Base-by-base conservation (phyloP, 2,329 filamentous ascomycete genomes). In the Microsporum ferrugineum region DNA sequence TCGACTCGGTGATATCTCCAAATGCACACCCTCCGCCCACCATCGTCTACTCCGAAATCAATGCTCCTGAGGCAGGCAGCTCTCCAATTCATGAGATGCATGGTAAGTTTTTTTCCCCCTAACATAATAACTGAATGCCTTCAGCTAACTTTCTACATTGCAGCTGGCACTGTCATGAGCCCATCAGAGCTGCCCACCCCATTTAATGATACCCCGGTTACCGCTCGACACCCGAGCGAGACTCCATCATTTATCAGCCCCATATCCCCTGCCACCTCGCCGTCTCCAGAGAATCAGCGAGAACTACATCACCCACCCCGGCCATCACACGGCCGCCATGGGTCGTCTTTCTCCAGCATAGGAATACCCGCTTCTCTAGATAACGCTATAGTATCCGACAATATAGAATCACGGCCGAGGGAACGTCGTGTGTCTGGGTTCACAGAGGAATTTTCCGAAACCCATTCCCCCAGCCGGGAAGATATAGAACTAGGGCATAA, bases 11-110 rank as follows among this genome's bases (percentile, higher is more conserved):
- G 2, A 17, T 41, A 3, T 57, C 63, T 27, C 49, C 64, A 12
- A 43, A 43, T n/a, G 17, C 14, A 65, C 67, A n/a, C 45, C 58
- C 7, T 60, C 62, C 34, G 17, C 57, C 63, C 10, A 56, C 60
- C 6, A 51, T 60, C 34, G 53, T 64, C 10, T 60, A 62, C 51
- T 60, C 60, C 6, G 61, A 61, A 56, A 34, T 60, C 56, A 56
- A 62, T 63, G 34, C 65, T 59, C 17, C 58, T n/a, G 71, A 73
- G 60, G 66, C 68, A 17, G 67, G 53, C 3, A 68, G 67, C 14
- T 61, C 41, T 5, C 65, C 68, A 31, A 65, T 74, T 3, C 66
- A 71, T 60, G 72, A 74, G 60, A 66, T 73, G 67, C 65, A 65
- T 51, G 71, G 70, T 72, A 66, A 53, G 65, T 66, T 4, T 59